Conservation (phyloP, 2,329 filamentous ascomycete genomes). For the Neonectria magnoliae region DNA sequence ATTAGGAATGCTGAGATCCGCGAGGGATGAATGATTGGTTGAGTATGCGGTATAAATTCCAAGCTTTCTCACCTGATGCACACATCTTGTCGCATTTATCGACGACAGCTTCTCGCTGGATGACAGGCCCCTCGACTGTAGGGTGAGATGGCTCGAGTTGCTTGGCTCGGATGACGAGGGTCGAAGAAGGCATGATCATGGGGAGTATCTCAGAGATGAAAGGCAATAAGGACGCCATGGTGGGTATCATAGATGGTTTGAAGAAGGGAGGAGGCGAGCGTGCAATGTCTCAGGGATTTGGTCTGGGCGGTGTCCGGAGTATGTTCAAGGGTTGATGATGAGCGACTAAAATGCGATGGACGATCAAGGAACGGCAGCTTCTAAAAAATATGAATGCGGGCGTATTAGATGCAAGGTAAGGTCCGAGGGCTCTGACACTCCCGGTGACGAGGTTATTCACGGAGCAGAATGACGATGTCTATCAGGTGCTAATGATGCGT, state of each 20-base stretch:
- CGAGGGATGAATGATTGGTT: not conserved
- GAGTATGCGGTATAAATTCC: not conserved
- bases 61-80: constrained; percentile 64
- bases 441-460: not conserved
- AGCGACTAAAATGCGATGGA: not conserved
- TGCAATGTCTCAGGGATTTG: too few species aligned
- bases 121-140: constrained; percentile 46
- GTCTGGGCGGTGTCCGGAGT: not conserved
- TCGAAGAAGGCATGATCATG: constrained; percentile 66
- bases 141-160: constrained; percentile 54
- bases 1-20: not conserved
- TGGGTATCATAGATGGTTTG: constrained; percentile 2
- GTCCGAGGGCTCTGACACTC: not conserved
- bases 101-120: constrained; percentile 65
- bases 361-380: not conserved
- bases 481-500: not conserved
- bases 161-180: constrained; percentile 64
- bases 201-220: constrained; percentile 67
- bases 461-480: not conserved
- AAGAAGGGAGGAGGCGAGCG: too few species aligned
- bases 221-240: constrained; percentile 64
- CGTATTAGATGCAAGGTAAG: not conserved
- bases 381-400: not conserved
- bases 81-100: constrained; percentile 73
- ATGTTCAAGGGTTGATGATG: not conserved